phyloP scores from a whole-genome alignment of 2,329 filamentous ascomycete species.

The Lizonia empirigonia region DNA sequence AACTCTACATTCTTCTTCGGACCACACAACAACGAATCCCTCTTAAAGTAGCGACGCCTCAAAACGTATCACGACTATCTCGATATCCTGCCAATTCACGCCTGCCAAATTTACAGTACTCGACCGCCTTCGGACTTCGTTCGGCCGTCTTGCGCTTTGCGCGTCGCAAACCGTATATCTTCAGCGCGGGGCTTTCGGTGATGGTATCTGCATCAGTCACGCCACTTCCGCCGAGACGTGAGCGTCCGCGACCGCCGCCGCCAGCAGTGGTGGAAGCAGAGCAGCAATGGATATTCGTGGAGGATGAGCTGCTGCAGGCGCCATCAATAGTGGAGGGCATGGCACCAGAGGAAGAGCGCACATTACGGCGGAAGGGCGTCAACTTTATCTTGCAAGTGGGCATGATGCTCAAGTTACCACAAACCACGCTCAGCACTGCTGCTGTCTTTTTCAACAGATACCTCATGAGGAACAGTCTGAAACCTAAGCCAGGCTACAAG shows the following conservation, averaged over 20 bases:
- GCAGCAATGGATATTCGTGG: constrained; percentile 86
- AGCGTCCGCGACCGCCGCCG: constrained; percentile 46
- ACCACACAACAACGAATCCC: constrained; percentile 3
- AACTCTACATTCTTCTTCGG: not conserved
- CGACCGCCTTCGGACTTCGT: no score
- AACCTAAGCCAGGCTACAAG: constrained; percentile 66
- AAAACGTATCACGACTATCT: no score
- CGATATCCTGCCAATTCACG: no score
- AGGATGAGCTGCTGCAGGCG: constrained; percentile 79
- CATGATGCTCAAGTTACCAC: constrained; percentile 87
- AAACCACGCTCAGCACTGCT: constrained; percentile 89
- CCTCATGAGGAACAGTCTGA: constrained; percentile 87
- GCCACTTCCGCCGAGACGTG: constrained; percentile 30
- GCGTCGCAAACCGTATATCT: constrained; percentile 1
- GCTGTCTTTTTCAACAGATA: constrained; percentile 95
- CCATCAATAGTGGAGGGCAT: constrained; percentile 87
- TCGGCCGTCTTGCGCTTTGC: not conserved
- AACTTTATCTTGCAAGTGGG: constrained; percentile 97
- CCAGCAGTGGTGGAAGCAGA: constrained; percentile 61
- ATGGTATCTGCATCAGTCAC: constrained; percentile 40
- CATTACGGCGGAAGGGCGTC: constrained; percentile 84
- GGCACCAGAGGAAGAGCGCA: constrained; percentile 74
- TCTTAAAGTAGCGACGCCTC: no score
- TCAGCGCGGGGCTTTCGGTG: constrained; percentile 1
- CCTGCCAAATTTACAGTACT: no score